phyloP scores from a whole-genome alignment of 768 basidiomycete genomes.

The Pleurotus ostreatus region DNA sequence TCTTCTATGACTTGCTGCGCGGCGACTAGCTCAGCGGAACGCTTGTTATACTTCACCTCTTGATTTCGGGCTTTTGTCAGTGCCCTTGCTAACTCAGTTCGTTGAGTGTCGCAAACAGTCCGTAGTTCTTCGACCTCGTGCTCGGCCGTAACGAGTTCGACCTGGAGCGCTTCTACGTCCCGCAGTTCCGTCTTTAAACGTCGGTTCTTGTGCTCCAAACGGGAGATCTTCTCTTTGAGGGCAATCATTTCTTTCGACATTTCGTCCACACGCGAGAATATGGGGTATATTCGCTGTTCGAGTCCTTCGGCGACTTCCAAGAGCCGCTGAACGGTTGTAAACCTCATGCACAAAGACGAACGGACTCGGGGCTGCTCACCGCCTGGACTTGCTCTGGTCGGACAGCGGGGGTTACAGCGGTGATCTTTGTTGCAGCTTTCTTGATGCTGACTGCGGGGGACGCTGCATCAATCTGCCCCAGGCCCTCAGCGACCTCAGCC shows the following conservation, averaged over 20 bases:
- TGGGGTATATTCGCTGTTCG: background rate
- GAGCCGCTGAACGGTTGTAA: background rate
- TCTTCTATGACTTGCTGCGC: background rate
- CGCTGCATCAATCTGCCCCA: background rate
- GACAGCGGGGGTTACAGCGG: background rate
- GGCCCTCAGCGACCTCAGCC: conserved; percentile 3
- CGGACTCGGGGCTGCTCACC: background rate
- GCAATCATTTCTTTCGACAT: background rate
- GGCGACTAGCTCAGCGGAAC: background rate
- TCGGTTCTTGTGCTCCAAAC: background rate
- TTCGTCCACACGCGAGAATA: background rate
- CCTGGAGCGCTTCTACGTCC: background rate
- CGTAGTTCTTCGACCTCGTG: background rate
- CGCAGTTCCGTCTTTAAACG: background rate
- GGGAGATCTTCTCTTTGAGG: background rate
- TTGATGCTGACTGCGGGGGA: background rate
- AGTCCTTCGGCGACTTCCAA: background rate
- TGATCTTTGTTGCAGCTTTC: conserved; percentile 2
- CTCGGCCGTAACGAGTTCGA: background rate
- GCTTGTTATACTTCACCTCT: background rate
- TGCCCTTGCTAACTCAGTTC: background rate
- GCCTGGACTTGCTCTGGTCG: background rate
- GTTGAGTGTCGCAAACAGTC: background rate
- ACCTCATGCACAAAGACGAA: background rate
- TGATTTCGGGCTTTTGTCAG: background rate